Evolutionary conservation across 2,329 filamentous ascomycete species (phyloP), one percentile per base, ranked within the genome.

Genomic region (Arthrobotrys entomopaga): DNA sequence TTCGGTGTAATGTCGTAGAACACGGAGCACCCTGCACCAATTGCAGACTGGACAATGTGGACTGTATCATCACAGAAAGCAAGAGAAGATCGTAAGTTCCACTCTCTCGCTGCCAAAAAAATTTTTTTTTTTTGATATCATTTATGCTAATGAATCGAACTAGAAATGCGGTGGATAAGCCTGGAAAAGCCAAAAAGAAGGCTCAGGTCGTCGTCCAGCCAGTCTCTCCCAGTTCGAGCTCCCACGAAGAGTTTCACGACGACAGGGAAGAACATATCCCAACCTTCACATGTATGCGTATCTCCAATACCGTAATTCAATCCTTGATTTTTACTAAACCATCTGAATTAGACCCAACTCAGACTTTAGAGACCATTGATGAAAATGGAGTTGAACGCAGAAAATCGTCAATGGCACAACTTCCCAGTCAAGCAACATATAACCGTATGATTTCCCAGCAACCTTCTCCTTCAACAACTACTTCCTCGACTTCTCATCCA

Each of bases 1-100:
- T 97, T 48, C 88, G 93, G 67, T 97, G 93, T 84, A 93, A 97
- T 83, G 93, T 97, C 66, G 92, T 95, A 71, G 92, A 96, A 81
- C 87, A 88, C 81, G 90, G 90, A 56, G 90, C 90, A 49, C 92
- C 92, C 0, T 96, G 92, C 81, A 93, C 91, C 65, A 96, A 96
- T 82, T 96, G 92, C 83, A 86, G 91, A 76, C 87, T 91, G 83
- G 90, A 92, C 81, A 89, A 91, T 80, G 89, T 92, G 70, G 89
- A 91, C 80, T 93, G 90, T 82, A 84, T 90, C 65, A 88, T 91
- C 22, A 89, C 90, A 77, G 89, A 96, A 82, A 94, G 91, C 83
- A 91, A 92, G 78, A 88, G 93, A 79, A 90, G 92, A 86, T 92
- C 91, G 90, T 93, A 82, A 87, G 90, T 88, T 66, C 43, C 42